These are phyloP conservation scores for Astrothelium subdiscretum DNA, from an alignment of 495 filamentous ascomycete species.

Conservation along the genomic window DNA sequence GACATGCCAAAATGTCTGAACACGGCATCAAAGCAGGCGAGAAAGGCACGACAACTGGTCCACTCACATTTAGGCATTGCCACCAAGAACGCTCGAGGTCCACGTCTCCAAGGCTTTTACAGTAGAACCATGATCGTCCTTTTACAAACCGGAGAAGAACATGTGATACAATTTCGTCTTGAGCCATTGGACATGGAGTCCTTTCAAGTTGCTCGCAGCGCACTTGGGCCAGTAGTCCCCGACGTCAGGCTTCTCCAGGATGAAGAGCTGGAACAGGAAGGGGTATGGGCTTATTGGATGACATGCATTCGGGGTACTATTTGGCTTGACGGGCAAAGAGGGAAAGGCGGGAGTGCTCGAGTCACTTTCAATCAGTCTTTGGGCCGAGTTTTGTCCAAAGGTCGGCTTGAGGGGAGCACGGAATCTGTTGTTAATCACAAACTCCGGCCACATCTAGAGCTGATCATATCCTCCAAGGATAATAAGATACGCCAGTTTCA, in stretches of 20 bases:
- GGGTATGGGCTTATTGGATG: constrained; percentile 24
- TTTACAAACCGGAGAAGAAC: constrained; percentile 21
- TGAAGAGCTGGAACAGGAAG: constrained; percentile 16
- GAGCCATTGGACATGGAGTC: constrained; percentile 19
- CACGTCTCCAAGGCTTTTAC: constrained; percentile 26
- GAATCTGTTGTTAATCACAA: constrained; percentile 18
- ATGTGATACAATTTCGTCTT: constrained; percentile 25
- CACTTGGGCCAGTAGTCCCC: constrained; percentile 20
- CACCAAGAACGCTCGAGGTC: constrained; percentile 19
- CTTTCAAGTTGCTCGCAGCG: constrained; percentile 22
- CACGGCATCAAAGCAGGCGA: constrained; percentile 25
- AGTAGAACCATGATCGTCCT: constrained; percentile 24
- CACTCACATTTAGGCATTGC: constrained; percentile 20
- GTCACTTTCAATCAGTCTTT: background rate
- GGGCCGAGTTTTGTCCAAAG: background rate
- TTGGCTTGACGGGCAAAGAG: constrained; percentile 15
- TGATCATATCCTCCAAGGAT: constrained; percentile 20
- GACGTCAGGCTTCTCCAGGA: constrained; percentile 17
- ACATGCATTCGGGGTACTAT: constrained; percentile 21
- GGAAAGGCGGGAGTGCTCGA: constrained; percentile 17
- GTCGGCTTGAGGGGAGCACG: constrained; percentile 2
- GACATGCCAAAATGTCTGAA: constrained; percentile 22
- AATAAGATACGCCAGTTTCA: constrained; percentile 19
- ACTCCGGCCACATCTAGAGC: constrained; percentile 20
- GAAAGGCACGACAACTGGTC: constrained; percentile 25